Conservation (phyloP, 73 alveolate genomes). For the Uronychia setigera region DNA sequence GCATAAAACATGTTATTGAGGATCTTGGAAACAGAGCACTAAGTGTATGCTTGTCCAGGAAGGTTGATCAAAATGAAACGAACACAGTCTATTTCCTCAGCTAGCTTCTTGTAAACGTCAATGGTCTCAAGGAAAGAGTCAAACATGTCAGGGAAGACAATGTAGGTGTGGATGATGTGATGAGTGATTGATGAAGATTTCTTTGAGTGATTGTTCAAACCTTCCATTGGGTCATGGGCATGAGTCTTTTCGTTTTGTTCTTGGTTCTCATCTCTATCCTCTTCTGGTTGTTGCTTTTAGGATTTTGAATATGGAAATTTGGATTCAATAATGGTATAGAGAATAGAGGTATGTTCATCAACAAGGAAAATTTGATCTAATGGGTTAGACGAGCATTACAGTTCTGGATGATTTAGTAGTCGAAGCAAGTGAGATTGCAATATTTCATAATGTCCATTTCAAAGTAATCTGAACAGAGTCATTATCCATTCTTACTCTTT, state of each 20-base stretch:
- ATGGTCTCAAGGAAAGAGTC: constrained; percentile 31
- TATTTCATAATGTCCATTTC: constrained; percentile 40
- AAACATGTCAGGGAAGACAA: constrained; percentile 20
- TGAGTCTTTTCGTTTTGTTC: too few relatives aligned
- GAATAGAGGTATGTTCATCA: constrained; percentile 42
- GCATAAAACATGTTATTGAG: constrained; percentile 33
- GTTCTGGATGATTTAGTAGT: neutral
- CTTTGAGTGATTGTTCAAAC: too few relatives aligned
- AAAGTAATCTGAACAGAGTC: constrained; percentile 14
- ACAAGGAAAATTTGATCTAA: constrained; percentile 11
- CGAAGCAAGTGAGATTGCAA: constrained; percentile 10
- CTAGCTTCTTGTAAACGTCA: constrained; percentile 12
- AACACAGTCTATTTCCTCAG: neutral
- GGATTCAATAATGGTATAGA: constrained; percentile 24
- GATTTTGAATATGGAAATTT: too few relatives aligned
- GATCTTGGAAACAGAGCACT: neutral
- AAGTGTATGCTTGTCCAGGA: constrained; percentile 36
- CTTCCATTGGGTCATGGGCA: too few relatives aligned
- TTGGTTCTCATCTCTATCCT: too few relatives aligned
- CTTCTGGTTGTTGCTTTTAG: too few relatives aligned
- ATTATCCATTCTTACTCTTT: constrained; percentile 18
- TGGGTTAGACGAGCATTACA: neutral
- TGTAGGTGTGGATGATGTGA: constrained; percentile 16
- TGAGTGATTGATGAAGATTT: too few relatives aligned
- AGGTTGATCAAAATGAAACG: constrained; percentile 28